These are phyloP conservation scores for Jaenimonas drosophilae DNA, from an alignment of 208 protist species.

Conservation along the genomic window DNA sequence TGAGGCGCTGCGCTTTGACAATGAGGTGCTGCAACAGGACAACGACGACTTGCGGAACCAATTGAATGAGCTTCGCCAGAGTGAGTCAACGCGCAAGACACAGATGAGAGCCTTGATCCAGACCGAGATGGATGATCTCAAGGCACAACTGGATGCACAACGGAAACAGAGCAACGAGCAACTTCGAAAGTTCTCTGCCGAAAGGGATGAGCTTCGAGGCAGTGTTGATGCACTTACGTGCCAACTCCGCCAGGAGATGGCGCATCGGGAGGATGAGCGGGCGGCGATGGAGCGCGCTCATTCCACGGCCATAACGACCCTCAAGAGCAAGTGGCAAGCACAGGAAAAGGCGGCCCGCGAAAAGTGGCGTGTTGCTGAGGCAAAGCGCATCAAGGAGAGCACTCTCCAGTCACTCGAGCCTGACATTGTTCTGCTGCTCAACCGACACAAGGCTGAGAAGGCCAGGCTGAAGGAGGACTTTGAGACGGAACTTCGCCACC, in stretches of 20 bases:
- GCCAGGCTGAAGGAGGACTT: conserved; percentile 81
- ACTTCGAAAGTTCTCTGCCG: conserved; percentile 24
- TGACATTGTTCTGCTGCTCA: conserved; percentile 88
- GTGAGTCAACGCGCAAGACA: conserved; percentile 17
- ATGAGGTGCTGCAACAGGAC: conserved; percentile 56
- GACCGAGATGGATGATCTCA: conserved; percentile 34
- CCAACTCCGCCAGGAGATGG: conserved; percentile 39
- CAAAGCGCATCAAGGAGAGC: conserved; percentile 84
- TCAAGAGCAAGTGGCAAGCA: conserved; percentile 63
- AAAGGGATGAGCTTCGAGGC: conserved; percentile 35
- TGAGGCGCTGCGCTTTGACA: conserved; percentile 58
- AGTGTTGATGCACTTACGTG: conserved; percentile 48
- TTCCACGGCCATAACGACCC: conserved; percentile 37
- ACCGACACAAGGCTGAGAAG: conserved; percentile 88
- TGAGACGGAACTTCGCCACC: conserved; percentile 73
- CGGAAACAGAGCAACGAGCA: conserved; percentile 19
- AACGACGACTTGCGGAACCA: conserved; percentile 49
- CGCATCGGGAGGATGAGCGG: conserved; percentile 33
- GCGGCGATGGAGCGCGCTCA: conserved; percentile 53
- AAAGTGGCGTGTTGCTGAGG: conserved; percentile 79
- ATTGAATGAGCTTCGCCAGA: conserved; percentile 21
- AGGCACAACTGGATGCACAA: conserved; percentile 13
- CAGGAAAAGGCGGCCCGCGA: conserved; percentile 72
- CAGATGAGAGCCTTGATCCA: conserved; percentile 24
- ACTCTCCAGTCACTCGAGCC: conserved; percentile 88